Percentiles rank a stretch among this genome's conserved stretches.
These are phyloP conservation scores for Orbilia quercus DNA, from an alignment of 2,329 filamentous ascomycete species.

Conservation along the genomic window DNA sequence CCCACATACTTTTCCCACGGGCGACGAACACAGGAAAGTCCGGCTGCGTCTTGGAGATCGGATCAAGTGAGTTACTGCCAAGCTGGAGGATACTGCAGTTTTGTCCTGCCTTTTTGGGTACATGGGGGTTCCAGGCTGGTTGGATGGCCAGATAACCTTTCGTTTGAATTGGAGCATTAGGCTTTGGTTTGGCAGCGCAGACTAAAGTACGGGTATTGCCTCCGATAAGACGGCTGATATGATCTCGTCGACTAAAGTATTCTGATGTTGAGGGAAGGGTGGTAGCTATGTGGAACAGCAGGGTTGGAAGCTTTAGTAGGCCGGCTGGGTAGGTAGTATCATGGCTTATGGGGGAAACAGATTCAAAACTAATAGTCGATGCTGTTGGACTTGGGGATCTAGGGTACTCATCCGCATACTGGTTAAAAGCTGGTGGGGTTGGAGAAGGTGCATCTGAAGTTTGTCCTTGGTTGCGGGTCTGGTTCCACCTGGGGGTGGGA, in stretches of 20 bases:
- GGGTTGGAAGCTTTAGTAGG: constrained; percentile 10
- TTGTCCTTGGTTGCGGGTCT: background rate
- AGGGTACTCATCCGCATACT: background rate
- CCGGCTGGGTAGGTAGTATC: constrained; percentile 32
- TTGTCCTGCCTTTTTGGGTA: constrained; percentile 30
- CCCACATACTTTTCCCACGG: constrained; percentile 32
- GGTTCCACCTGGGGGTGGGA: background rate
- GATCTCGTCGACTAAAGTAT: constrained; percentile 37
- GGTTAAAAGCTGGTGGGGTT: background rate
- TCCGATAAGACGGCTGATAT: constrained; percentile 34
- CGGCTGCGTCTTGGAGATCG: constrained; percentile 23
- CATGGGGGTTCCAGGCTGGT: constrained; percentile 49
- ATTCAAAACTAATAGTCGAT: constrained; percentile 26
- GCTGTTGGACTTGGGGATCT: constrained; percentile 9
- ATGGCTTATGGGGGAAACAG: background rate
- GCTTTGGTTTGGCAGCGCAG: background rate
- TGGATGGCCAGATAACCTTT: constrained; percentile 45
- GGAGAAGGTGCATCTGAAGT: background rate
- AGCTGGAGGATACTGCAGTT: constrained; percentile 51
- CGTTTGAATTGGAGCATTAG: constrained; percentile 32
- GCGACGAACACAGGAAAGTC: constrained; percentile 42
- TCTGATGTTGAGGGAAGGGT: constrained; percentile 18
- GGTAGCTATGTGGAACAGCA: constrained; percentile 2
- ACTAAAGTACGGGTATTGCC: constrained; percentile 21
- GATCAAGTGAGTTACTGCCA: constrained; percentile 7